Base-by-base conservation (phyloP, 1,139 yeast species). In the Oligophagozyma castellii region DNA sequence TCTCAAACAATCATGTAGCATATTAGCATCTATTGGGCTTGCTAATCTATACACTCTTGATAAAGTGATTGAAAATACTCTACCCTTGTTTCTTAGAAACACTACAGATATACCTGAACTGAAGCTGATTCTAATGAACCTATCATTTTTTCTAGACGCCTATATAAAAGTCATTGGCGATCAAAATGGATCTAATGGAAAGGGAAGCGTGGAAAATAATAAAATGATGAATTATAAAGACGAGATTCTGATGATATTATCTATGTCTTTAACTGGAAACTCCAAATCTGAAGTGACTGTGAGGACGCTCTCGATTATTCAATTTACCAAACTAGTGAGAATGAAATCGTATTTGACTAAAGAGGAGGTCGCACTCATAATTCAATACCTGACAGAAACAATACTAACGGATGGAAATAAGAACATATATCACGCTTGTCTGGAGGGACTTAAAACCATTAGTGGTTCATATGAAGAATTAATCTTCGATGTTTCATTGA, bases 231-330 rank as follows among this genome's bases (percentile, higher is more conserved):
- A 47, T 1, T 67, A 58, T 47, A 78, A 79, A 43, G 93, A 83
- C 42, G 70, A 70, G 28, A 56, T 84, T 12, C 56, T 81, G 23
- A 68, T 74, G 31, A 60, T 75, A 29, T 53, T 80, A 39, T 71
- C 83, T 10, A 77, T 70, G 46, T 61, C 80, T 3, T 61, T 84
- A 30, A 70, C 75, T 51, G 65, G 76, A 0, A 63, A 81, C 1
- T 72, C 93, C 0, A 63, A 63, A 30, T 55, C 69, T 21, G 93
- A 79, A 42, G 72, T 73, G 15, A 67, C 83, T 0, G 60, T 84
- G 30, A 67, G 84, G 43, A 65, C 77, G 24, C 58, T 76, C 28
- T 69, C 86, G 1, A 61, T 79, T 21, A 70, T 70, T 29, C 81
- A 78, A 31, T 62, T 84, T 33, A 61, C 70, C 1, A 68, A 70